These are phyloP conservation scores for Ganoderma sinense DNA, from an alignment of 1,284 basidiomycete genomes.

Conservation along the genomic window DNA sequence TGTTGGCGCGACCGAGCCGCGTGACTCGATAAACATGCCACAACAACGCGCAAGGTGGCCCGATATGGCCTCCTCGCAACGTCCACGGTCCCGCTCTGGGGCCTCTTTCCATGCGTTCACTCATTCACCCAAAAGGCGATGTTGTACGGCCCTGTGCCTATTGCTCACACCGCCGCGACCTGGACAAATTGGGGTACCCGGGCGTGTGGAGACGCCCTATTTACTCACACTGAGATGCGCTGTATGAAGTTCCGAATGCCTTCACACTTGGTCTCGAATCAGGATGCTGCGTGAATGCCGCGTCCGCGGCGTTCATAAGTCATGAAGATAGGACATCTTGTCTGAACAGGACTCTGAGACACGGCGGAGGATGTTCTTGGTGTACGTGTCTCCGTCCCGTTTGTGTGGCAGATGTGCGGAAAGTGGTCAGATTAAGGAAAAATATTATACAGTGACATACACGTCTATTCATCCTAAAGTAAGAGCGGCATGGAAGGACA, in stretches of 20 bases:
- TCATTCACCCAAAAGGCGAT: conserved; percentile 3
- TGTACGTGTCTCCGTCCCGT: background rate
- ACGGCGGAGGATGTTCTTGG: background rate
- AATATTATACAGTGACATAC: conserved; percentile 27
- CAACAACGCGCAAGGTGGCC: conserved; percentile 40
- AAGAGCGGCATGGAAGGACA: background rate
- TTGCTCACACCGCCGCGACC: background rate
- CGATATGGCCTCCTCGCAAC: conserved; percentile 26
- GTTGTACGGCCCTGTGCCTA: background rate
- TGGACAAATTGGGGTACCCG: background rate
- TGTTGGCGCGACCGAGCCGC: conserved; percentile 34
- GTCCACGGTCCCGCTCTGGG: background rate
- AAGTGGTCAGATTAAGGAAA: conserved; percentile 12
- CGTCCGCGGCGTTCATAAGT: background rate
- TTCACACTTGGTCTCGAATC: conserved; percentile 1
- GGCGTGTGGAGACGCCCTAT: background rate
- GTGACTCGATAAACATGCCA: conserved; percentile 44
- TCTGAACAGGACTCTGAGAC: background rate
- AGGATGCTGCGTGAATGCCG: background rate
- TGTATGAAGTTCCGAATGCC: background rate
- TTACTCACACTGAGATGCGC: background rate
- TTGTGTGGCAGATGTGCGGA: background rate
- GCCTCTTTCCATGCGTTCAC: background rate
- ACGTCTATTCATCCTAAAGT: conserved; percentile 17
- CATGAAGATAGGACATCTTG: background rate